These are phyloP conservation scores for Agrocybe pediades DNA, from an alignment of 768 basidiomycete species.

Conservation along the genomic window DNA sequence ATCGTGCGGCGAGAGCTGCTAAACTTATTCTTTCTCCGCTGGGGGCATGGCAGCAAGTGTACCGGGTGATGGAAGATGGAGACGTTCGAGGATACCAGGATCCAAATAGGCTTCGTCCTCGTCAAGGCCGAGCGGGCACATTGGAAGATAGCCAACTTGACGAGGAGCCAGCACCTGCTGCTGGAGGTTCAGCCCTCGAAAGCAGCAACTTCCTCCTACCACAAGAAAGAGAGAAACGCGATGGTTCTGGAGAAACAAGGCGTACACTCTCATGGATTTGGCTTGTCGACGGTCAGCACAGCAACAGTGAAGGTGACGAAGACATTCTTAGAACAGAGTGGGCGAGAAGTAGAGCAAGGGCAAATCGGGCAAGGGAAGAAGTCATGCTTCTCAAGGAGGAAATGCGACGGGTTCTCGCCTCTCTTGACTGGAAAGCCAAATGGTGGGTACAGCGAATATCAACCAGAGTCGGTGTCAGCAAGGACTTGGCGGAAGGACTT, in stretches of 20 bases:
- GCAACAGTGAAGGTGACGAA: background rate
- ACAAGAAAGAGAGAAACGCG: background rate
- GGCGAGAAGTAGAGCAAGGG: slow-evolving; percentile 15
- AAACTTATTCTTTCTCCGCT: slow-evolving; percentile 1
- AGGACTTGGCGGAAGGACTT: slow-evolving; percentile 7
- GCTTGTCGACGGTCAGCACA: too few species aligned
- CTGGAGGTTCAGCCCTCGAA: background rate
- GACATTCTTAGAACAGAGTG: slow-evolving; percentile 9
- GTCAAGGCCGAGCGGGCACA: background rate
- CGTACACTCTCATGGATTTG: too few species aligned
- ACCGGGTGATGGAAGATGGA: background rate
- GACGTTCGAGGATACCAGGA: slow-evolving; percentile 19
- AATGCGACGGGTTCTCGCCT: slow-evolving; percentile 11
- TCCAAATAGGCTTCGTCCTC: background rate
- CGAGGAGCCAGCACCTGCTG: background rate
- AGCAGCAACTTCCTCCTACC: background rate
- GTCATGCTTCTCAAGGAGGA: slow-evolving; percentile 16
- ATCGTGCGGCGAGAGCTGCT: slow-evolving; percentile 3
- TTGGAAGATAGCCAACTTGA: background rate
- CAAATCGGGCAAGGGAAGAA: slow-evolving; percentile 15
- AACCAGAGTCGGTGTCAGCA: background rate
- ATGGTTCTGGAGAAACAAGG: background rate
- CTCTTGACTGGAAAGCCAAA: slow-evolving; percentile 9
- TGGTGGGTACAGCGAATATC: slow-evolving; percentile 6
- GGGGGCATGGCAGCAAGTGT: slow-evolving; percentile 7